Percentiles rank a stretch among this genome's conserved stretches.
Conservation (phyloP, 257 asterid genomes). For the Solanum chilense region DNA sequence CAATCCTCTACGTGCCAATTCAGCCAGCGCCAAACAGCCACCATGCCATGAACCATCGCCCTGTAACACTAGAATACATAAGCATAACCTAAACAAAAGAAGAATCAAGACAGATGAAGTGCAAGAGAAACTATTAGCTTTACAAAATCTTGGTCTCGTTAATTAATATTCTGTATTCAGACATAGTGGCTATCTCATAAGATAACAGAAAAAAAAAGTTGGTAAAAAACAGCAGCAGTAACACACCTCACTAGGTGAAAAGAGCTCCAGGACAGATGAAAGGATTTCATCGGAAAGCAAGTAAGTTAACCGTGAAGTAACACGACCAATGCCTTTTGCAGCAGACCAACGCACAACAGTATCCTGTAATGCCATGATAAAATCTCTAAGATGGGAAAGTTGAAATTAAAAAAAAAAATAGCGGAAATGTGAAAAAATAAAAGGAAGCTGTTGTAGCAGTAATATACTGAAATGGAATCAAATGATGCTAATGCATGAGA, state of each 20-base stretch:
- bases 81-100: slow-evolving; percentile 1
- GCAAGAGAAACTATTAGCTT: not conserved
- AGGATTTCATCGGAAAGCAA: slow-evolving; percentile 81
- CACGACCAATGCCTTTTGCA: slow-evolving; percentile 96
- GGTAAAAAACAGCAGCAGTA: not conserved
- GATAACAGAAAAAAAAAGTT: not conserved
- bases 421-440: not conserved
- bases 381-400: not conserved
- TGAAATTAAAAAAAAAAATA: not conserved
- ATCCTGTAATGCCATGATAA: slow-evolving; percentile 38
- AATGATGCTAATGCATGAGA: not conserved
- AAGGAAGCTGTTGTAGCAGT: not conserved
- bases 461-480: not conserved
- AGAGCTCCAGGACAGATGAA: slow-evolving; percentile 87
- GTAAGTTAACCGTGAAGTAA: slow-evolving; percentile 67
- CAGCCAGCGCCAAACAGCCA: slow-evolving; percentile 98
- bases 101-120: not conserved
- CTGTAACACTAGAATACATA: slow-evolving; percentile 25
- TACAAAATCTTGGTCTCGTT: not conserved
- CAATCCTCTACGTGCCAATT: slow-evolving; percentile 94
- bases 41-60: slow-evolving; percentile 99
- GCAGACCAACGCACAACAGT: slow-evolving; percentile 99
- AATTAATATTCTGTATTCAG: not conserved
- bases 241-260: slow-evolving; percentile 81
- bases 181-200: not conserved